These are phyloP conservation scores for Raffaelea arxii DNA, from an alignment of 2,329 filamentous ascomycete species.

Conservation along the genomic window DNA sequence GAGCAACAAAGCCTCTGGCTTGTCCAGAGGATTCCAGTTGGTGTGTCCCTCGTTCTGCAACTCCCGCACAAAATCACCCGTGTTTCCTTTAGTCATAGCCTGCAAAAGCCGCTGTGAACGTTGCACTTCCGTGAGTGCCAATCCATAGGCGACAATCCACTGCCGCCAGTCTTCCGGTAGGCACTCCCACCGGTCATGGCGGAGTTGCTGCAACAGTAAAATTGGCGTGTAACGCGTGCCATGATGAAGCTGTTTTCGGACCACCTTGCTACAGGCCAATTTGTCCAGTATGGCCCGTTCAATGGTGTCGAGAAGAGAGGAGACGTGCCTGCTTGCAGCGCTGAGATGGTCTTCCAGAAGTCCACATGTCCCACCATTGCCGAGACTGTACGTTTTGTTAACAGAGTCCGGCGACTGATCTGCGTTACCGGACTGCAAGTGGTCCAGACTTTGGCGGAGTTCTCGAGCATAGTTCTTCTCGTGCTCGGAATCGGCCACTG, in stretches of 20 bases:
- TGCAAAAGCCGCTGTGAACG: conserved; percentile 29
- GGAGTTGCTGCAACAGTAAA: conserved; percentile 26
- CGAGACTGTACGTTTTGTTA: too few species aligned
- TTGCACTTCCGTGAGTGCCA: conserved; percentile 30
- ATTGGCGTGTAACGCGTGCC: conserved; percentile 20
- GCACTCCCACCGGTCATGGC: conserved; percentile 14
- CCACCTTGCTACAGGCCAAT: background rate
- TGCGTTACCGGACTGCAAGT: background rate
- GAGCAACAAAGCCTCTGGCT: conserved; percentile 52
- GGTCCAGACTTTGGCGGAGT: background rate
- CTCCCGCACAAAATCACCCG: conserved; percentile 30
- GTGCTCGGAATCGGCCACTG: background rate
- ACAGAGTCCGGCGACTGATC: too few species aligned
- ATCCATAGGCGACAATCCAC: conserved; percentile 28
- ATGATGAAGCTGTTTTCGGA: background rate
- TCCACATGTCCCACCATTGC: too few species aligned
- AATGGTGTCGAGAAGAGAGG: background rate
- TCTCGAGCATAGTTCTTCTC: background rate
- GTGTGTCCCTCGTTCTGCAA: conserved; percentile 40
- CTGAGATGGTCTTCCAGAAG: too few species aligned
- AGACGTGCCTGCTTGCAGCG: background rate
- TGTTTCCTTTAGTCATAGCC: conserved; percentile 9
- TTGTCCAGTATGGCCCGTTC: background rate
- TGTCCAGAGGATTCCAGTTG: conserved; percentile 41
- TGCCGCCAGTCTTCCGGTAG: conserved; percentile 24